These are phyloP conservation scores for Hymenoscyphus linearis DNA, from an alignment of 2,329 filamentous ascomycete genomes.

Conservation along the genomic window DNA sequence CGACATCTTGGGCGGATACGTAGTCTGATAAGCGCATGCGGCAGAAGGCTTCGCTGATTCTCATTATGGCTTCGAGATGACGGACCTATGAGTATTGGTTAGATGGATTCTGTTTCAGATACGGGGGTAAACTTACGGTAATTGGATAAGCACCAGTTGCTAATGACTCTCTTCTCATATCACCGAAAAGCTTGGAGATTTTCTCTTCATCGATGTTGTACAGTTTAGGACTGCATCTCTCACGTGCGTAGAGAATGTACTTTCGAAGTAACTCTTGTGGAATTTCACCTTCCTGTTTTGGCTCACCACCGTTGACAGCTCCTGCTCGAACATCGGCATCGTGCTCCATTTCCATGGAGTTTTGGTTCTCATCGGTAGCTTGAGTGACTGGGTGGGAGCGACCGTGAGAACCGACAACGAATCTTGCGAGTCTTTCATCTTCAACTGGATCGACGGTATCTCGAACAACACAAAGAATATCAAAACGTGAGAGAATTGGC, in stretches of 20 bases:
- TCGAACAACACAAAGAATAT: constrained; percentile 91
- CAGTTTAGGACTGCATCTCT: constrained; percentile 83
- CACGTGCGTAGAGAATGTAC: constrained; percentile 92
- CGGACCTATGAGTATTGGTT: constrained; percentile 59
- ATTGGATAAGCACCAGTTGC: constrained; percentile 97
- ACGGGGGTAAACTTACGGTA: constrained; percentile 60
- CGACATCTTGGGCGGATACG: constrained; percentile 83
- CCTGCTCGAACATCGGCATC: constrained; percentile 42
- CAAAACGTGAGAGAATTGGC: constrained; percentile 95
- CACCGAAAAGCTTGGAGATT: constrained; percentile 85
- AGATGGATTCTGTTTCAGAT: constrained; percentile 2
- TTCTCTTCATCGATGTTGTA: constrained; percentile 99
- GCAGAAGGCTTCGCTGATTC: constrained; percentile 89
- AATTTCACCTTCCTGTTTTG: constrained; percentile 64
- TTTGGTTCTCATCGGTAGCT: constrained; percentile 39
- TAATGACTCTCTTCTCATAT: constrained; percentile 89
- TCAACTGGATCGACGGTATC: constrained; percentile 90
- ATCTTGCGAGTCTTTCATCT: constrained; percentile 87
- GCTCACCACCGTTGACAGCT: constrained; percentile 38
- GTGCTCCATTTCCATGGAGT: constrained; percentile 59
- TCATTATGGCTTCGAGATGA: constrained; percentile 96
- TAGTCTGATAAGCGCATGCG: constrained; percentile 98
- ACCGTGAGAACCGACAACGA: constrained; percentile 91
- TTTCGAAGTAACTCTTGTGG: constrained; percentile 88
- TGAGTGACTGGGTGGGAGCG: constrained; percentile 71